Base-by-base conservation (phyloP, 2,329 filamentous ascomycete species). In the Plectosphaerella cucumerina region DNA sequence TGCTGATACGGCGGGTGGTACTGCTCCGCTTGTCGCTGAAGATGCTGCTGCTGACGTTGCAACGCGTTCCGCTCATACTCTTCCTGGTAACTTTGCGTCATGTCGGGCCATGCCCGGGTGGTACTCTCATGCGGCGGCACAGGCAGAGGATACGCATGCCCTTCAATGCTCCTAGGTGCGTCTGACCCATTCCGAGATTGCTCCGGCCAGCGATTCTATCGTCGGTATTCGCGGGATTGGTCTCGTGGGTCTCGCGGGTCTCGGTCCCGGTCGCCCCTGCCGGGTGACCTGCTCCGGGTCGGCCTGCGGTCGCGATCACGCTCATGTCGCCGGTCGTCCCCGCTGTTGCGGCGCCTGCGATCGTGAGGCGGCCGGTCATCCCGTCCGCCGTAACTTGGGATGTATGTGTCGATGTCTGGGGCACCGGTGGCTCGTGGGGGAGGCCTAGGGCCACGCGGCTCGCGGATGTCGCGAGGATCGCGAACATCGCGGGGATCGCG, bases 321-420 rank as follows among this genome's bases (percentile, higher is more conserved):
- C 39, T 67, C 63, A 46, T 65, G 63, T 45, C 60, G 60, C 26
- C 66, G 61, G 39, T 67, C 65, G 22, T 62, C 60, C 35, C 58
- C 54, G 14, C 56, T 57, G 18, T 57, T 55, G 39, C 48, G 51
- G 14, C 52, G 50, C n/a, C 54, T 50, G 10, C 44, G 52, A 42
- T 61, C 60, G 18, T 56, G 50, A 12, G 62, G 46, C 9, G 47
- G 35, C 11, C 47, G 35, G 10, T 47, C 23, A 20, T 66, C 67
- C 20, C 64, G 68, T 8, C 63, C 63, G 50, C 26, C 39, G 12
- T 78, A 78, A 41, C 69, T 72, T 4, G 76, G 76, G 31, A 79
- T 77, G 48, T 79, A 78, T 2, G 76, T 78, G 53, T 78, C 75
- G 20, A 75, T 63, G 48, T 78, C 73, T 31, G 8, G 8, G 8